Conservation (phyloP, 345 rosid genomes). For the Noccaea bulbosa region DNA sequence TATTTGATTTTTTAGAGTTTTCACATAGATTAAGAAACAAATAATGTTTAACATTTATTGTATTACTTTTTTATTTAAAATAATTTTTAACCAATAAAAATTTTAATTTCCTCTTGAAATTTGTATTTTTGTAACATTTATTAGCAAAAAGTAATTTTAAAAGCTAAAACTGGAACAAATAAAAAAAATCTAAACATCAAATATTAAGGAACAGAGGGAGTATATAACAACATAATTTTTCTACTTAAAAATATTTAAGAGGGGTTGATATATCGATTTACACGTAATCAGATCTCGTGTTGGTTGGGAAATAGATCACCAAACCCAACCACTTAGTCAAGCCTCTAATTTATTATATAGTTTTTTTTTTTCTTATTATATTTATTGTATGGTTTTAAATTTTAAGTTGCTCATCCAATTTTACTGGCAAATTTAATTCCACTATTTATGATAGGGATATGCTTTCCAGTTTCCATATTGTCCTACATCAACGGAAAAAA, state of each 20-base stretch:
- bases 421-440: constrained; percentile 39
- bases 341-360: constrained; percentile 23
- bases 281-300: constrained; percentile 44
- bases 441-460: constrained; percentile 22
- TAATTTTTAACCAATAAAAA: no score
- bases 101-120: no score
- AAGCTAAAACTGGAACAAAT: no score
- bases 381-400: constrained; percentile 29
- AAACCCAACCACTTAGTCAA: constrained; percentile 48
- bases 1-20: no score
- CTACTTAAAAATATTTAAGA: constrained; percentile 14
- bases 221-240: not conserved
- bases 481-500: constrained; percentile 23
- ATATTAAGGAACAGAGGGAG: no score
- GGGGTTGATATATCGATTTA: constrained; percentile 33
- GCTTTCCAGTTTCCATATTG: constrained; percentile 3
- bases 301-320: constrained; percentile 49
- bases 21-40: no score
- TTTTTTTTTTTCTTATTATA: not conserved
- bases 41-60: no score
- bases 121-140: no score
- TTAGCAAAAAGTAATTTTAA: no score
- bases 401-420: constrained; percentile 38
- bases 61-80: no score
- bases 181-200: no score